These are phyloP conservation scores for Beta lomatogona DNA, from an alignment of 179 eudicot genomes.

Conservation along the genomic window DNA sequence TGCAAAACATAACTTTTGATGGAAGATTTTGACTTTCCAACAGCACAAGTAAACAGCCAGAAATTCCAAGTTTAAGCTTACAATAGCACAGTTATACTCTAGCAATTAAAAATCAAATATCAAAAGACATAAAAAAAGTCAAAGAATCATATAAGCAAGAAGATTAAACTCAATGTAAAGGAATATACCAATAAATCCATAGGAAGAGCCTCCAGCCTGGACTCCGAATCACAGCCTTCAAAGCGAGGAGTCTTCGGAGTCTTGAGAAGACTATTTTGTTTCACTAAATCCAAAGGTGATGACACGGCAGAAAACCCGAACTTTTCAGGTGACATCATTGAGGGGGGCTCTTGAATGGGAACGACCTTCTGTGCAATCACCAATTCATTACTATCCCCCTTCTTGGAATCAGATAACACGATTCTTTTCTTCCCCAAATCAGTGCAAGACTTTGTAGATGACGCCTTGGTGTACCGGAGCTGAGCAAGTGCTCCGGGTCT, in stretches of 20 bases:
- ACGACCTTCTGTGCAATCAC: conserved; percentile 28
- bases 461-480: conserved; percentile 62
- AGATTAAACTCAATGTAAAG: neutral
- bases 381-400: conserved; percentile 26
- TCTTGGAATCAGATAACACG: conserved; percentile 47
- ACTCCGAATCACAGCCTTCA: conserved; percentile 50
- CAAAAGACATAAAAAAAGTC: neutral
- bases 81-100: neutral
- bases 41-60: neutral
- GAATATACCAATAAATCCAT: conserved; percentile 81
- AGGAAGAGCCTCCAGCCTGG: conserved; percentile 90
- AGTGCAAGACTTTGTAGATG: conserved; percentile 61
- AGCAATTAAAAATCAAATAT: no score
- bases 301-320: conserved; percentile 39
- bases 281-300: conserved; percentile 40
- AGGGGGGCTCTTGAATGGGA: conserved; percentile 36
- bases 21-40: neutral
- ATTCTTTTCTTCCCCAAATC: conserved; percentile 90
- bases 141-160: neutral
- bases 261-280: conserved; percentile 42
- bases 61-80: neutral
- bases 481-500: conserved; percentile 93
- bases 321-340: conserved; percentile 57
- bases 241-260: conserved; percentile 78
- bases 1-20: neutral